A percentile compares a stretch with the other conserved stretches of the same genome.
Evolutionary conservation across 768 basidiomycete genomes (phyloP).

Genomic region (Auricularia auricula-judae): DNA sequence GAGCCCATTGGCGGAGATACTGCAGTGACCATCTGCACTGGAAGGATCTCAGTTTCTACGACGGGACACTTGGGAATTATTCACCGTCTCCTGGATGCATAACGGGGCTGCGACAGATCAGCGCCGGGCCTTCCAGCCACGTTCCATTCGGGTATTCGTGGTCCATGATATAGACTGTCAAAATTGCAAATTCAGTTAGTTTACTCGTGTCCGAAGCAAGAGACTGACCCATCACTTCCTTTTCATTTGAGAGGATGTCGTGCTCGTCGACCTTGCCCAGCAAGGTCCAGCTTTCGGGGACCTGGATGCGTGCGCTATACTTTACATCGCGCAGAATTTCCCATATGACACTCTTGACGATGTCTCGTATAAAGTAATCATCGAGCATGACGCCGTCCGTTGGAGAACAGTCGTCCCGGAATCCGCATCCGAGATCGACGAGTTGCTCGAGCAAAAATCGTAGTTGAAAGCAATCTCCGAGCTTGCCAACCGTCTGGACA

Average conservation of each 20-base stretch:
- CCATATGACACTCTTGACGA: conserved; percentile 52
- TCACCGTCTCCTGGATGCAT: conserved; percentile 67
- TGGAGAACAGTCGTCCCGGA: conserved; percentile 22
- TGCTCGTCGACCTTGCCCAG: conserved; percentile 83
- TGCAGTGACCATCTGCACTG: conserved; percentile 35
- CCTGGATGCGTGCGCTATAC: conserved; percentile 59
- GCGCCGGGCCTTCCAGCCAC: conserved; percentile 50
- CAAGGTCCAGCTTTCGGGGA: conserved; percentile 56
- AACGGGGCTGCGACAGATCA: conserved; percentile 63
- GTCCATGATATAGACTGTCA: conserved; percentile 49
- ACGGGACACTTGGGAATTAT: conserved; percentile 3
- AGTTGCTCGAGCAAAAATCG: conserved; percentile 40
- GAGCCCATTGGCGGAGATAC: conserved; percentile 9
- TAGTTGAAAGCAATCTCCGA: conserved; percentile 39
- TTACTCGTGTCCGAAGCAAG: neutral
- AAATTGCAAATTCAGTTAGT: neutral
- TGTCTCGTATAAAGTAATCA: conserved; percentile 43
- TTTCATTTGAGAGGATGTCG: conserved; percentile 35
- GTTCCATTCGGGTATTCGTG: conserved; percentile 35
- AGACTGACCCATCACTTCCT: conserved; percentile 57
- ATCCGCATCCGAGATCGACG: conserved; percentile 34
- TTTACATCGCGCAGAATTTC: conserved; percentile 66
- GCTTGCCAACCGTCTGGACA: conserved; percentile 32
- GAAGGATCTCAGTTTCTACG: neutral
- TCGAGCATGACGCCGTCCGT: conserved; percentile 28